Base-by-base conservation (phyloP, 2,329 filamentous ascomycete species). In the Huntiella decipiens region DNA sequence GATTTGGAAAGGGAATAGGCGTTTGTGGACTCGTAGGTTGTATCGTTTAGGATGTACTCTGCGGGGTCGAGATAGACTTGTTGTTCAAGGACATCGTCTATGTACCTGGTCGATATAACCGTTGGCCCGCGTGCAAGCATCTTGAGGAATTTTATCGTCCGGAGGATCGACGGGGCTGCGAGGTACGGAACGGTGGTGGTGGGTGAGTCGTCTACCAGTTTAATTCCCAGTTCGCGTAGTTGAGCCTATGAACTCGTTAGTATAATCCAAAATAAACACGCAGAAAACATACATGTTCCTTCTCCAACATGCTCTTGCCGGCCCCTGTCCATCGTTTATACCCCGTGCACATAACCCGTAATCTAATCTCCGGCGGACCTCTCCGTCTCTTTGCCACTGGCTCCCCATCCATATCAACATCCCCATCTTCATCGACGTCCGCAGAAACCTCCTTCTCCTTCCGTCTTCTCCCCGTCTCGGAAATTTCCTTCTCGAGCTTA, bases 61-160 rank as follows among this genome's bases (percentile, higher is more conserved):
- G 77, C 64, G 0, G 78, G 66, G 16, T 77, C 63, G 1, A 80
- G 74, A 6, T 82, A 58, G 55, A 76, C 67, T 51, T 80, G 74
- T 31, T 74, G 67, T 39, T 82, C 74, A 8, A 96, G 67, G 40
- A 81, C 84, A 17, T 73, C 68, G 47, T 88, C 82, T 48, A 98
- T 74, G 59, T 85, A 98, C 6, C 73, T 70, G 1, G 79, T 81
- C 39, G 77, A 77, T 45, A 96, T 71, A 38, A 96, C 73, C 1
- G 73, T 70, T 0, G 86, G 84, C 0, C 82, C 86, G 49, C 76
- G 77, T 13, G 91, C 86, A 22, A 98, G 65, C 10, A 86, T 85
- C 51, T 79, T 81, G 43, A 96, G 77, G 57, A 98, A 98, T 57
- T 98, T 98, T 58, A 84, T 77, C 0, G 91, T 98, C 34, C 91